phyloP scores from a whole-genome alignment of 2,329 filamentous ascomycete species.

The Thielaviopsis ethacetica region DNA sequence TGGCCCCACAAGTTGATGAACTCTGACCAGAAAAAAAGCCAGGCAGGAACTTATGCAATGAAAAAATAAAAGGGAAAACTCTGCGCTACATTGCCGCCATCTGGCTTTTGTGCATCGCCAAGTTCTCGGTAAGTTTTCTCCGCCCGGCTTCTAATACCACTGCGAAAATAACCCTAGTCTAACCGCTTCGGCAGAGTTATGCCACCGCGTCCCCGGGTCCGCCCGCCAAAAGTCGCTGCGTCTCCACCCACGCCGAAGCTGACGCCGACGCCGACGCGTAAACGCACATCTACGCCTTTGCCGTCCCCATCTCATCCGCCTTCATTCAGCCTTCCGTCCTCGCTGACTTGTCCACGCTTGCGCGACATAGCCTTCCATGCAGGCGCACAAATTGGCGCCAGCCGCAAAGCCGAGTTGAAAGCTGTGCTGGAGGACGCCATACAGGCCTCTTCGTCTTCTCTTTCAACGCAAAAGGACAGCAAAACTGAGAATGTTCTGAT shows the following conservation, averaged over 20 bases:
- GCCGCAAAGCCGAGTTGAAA: background rate
- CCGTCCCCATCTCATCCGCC: background rate
- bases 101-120: too few relatives aligned
- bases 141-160: too few relatives aligned
- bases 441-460: background rate
- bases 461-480: background rate
- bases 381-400: background rate
- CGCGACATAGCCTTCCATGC: conserved; percentile 4
- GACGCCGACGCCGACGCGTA: too few relatives aligned
- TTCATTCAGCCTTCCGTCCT: background rate
- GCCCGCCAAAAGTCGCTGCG: too few relatives aligned
- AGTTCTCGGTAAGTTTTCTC: too few relatives aligned
- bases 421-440: background rate
- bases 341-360: conserved; percentile 1
- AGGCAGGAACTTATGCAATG: background rate
- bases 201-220: too few relatives aligned
- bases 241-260: too few relatives aligned
- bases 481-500: background rate
- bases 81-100: too few relatives aligned
- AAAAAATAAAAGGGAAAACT: background rate
- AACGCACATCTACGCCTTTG: too few relatives aligned
- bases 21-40: background rate
- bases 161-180: too few relatives aligned
- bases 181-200: too few relatives aligned
- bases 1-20: background rate